Percentiles rank a stretch among this genome's conserved stretches.
phyloP scores from a whole-genome alignment of 1,284 basidiomycete species.

The Melampsora allii-populina region DNA sequence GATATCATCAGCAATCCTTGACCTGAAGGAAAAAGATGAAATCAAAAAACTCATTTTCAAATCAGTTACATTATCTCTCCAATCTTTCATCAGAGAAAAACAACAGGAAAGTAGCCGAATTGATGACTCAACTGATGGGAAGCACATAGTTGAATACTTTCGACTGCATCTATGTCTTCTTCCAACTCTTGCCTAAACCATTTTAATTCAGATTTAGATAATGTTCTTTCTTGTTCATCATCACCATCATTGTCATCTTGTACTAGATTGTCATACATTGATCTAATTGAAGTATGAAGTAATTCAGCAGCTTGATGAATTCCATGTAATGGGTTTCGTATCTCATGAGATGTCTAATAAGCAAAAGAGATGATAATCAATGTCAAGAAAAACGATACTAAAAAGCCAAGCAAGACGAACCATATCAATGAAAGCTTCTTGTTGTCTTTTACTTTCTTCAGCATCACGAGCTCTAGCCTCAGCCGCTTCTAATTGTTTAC shows the following conservation, averaged over 20 bases:
- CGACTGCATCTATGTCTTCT: conserved; percentile 49
- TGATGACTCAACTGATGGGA: conserved; percentile 45
- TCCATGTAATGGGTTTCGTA: conserved; percentile 36
- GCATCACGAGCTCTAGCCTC: conserved; percentile 46
- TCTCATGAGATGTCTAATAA: conserved; percentile 40
- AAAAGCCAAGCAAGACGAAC: background rate
- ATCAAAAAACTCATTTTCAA: background rate
- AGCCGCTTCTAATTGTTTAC: conserved; percentile 47
- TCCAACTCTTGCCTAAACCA: conserved; percentile 46
- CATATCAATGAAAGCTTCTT: conserved; percentile 43
- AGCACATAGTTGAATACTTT: conserved; percentile 49
- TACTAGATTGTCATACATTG: background rate
- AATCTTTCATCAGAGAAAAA: background rate
- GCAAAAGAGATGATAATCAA: background rate
- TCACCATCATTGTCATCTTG: background rate
- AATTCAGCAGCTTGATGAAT: conserved; percentile 43
- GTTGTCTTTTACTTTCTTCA: conserved; percentile 42
- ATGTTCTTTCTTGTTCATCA: background rate
- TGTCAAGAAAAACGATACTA: background rate
- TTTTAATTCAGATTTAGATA: conserved; percentile 29
- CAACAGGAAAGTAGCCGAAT: background rate
- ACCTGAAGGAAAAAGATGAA: background rate
- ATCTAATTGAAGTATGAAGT: conserved; percentile 24
- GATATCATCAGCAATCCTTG: conserved; percentile 42
- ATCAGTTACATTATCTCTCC: too few species aligned